Conservation (phyloP, 441 rosid genomes). For the Monsonia emarginata region DNA sequence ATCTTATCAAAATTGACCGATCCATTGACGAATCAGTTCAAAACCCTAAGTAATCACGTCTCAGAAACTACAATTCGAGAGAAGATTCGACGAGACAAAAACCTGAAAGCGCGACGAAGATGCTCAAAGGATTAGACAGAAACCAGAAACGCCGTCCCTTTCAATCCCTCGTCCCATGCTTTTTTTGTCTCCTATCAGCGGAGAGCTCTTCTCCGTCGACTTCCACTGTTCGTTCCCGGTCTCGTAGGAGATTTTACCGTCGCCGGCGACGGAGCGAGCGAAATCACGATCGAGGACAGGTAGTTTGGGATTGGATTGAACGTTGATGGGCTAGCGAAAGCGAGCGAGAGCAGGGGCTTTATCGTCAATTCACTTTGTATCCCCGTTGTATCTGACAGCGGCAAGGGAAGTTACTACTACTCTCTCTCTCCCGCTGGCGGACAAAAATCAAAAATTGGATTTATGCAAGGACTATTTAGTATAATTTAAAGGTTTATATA, state of each 20-base stretch:
- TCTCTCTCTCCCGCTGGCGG: not conserved
- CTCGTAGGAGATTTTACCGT: not conserved
- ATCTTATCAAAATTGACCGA: not conserved
- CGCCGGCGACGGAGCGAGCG: slow-evolving; percentile 5
- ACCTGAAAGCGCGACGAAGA: slow-evolving; percentile 1
- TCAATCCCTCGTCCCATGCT: not conserved
- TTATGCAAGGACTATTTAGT: too few relatives aligned
- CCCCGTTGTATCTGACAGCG: slow-evolving; percentile 3
- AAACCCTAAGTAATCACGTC: not conserved
- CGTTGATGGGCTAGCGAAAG: not conserved
- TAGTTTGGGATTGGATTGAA: not conserved
- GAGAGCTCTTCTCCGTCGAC: not conserved
- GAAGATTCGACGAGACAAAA: not conserved
- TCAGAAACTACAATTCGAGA: not conserved
- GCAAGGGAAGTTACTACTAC: slow-evolving; percentile 4
- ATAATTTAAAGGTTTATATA: too few relatives aligned
- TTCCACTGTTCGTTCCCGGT: not conserved
- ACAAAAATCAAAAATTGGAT: not conserved
- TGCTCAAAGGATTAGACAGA: not conserved
- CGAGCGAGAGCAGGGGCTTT: not conserved
- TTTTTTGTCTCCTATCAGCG: not conserved
- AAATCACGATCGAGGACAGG: slow-evolving; percentile 8
- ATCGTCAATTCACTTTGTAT: not conserved
- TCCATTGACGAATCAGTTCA: not conserved
- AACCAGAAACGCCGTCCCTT: not conserved